Evolutionary conservation across 768 basidiomycete genomes (phyloP).

Genomic region (Lentinula detonsa): DNA sequence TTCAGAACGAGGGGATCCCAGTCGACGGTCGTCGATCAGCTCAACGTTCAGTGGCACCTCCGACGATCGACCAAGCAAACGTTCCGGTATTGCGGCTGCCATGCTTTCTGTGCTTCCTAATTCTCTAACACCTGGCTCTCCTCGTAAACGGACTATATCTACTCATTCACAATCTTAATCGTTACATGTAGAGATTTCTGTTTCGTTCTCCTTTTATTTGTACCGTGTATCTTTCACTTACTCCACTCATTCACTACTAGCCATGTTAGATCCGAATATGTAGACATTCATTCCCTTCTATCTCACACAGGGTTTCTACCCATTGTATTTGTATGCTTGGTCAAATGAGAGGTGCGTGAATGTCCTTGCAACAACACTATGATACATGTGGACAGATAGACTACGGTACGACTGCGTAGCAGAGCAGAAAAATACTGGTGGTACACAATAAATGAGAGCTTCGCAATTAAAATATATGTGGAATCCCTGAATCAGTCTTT

Average conservation of each 20-base stretch:
- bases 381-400: neutral
- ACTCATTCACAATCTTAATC: slow-evolving; percentile 14
- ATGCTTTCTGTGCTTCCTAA: slow-evolving; percentile 59
- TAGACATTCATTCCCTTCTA: neutral
- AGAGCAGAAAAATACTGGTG: slow-evolving; percentile 2
- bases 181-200: neutral
- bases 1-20: slow-evolving; percentile 60
- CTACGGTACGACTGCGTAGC: neutral
- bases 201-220: neutral
- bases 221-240: neutral
- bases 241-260: neutral
- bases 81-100: slow-evolving; percentile 57
- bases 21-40: slow-evolving; percentile 43
- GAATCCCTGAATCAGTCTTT: neutral
- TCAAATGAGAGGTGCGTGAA: neutral
- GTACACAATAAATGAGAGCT: slow-evolving; percentile 1
- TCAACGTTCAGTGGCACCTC: slow-evolving; percentile 39
- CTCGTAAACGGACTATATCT: slow-evolving; percentile 34
- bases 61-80: slow-evolving; percentile 36
- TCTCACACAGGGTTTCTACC: neutral
- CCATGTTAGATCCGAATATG: neutral
- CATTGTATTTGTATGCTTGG: neutral
- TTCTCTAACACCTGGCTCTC: slow-evolving; percentile 35
- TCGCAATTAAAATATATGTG: slow-evolving; percentile 7
- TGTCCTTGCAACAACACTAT: neutral